phyloP scores from a whole-genome alignment of 2,329 filamentous ascomycete genomes.

The Arthroderma sp. region DNA sequence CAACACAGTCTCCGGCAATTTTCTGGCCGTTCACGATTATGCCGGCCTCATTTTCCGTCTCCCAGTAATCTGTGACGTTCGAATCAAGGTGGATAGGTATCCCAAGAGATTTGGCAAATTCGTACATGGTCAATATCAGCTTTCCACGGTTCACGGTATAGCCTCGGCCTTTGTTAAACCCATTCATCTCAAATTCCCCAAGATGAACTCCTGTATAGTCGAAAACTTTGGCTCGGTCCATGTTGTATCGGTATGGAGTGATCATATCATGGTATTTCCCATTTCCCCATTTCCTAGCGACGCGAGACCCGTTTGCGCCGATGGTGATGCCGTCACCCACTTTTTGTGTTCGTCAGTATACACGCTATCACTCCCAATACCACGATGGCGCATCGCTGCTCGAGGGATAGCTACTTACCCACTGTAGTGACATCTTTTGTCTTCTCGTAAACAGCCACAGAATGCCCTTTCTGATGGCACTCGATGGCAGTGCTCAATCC shows the following conservation, averaged over 20 bases:
- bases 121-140: conserved; percentile 2
- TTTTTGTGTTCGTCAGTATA: background rate
- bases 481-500: conserved; percentile 8
- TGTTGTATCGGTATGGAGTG: background rate
- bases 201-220: conserved; percentile 1
- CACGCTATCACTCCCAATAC: background rate
- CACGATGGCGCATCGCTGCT: background rate
- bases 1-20: conserved; percentile 4
- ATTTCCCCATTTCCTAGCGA: conserved; percentile 7
- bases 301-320: conserved; percentile 4
- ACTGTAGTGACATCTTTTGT: conserved; percentile 3
- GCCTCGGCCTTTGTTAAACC: conserved; percentile 4
- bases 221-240: background rate
- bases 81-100: conserved; percentile 1
- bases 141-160: conserved; percentile 5
- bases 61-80: conserved; percentile 6
- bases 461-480: conserved; percentile 8
- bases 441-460: conserved; percentile 6
- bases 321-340: conserved; percentile 8
- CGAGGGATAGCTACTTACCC: background rate
- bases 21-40: conserved; percentile 6
- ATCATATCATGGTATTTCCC: conserved; percentile 4
- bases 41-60: conserved; percentile 4
- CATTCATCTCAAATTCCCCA: background rate
- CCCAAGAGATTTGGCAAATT: conserved; percentile 2